Percentiles rank a stretch among this genome's conserved stretches.
phyloP scores from a whole-genome alignment of 2,329 filamentous ascomycete genomes.

The Daldinia eschscholtzii region DNA sequence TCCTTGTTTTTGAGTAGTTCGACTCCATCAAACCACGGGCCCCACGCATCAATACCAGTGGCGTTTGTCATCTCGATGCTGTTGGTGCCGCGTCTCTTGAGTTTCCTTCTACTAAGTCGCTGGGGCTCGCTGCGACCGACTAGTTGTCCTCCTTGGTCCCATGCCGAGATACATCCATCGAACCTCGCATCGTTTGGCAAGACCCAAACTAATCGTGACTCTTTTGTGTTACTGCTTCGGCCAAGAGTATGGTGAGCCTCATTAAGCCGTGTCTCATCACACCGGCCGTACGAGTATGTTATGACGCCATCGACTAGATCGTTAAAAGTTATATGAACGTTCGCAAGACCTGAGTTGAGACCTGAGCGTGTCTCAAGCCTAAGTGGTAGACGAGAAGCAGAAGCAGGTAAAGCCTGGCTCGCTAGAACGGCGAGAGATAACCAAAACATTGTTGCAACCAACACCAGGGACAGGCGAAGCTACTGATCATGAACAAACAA shows the following conservation, averaged over 20 bases:
- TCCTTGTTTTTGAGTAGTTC: slow-evolving; percentile 68
- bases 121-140: slow-evolving; percentile 56
- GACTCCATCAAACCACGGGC: slow-evolving; percentile 76
- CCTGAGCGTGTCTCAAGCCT: slow-evolving; percentile 54
- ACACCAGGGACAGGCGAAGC: neutral
- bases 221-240: slow-evolving; percentile 38
- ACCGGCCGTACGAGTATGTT: slow-evolving; percentile 54
- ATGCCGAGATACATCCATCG: slow-evolving; percentile 58
- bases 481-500: slow-evolving; percentile 14
- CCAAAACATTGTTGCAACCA: slow-evolving; percentile 33
- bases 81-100: slow-evolving; percentile 46
- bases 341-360: slow-evolving; percentile 53
- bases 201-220: slow-evolving; percentile 53
- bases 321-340: slow-evolving; percentile 51
- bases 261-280: slow-evolving; percentile 35
- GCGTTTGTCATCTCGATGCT: slow-evolving; percentile 64
- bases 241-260: slow-evolving; percentile 51
- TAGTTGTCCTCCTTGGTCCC: slow-evolving; percentile 50
- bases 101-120: slow-evolving; percentile 46
- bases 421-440: slow-evolving; percentile 30
- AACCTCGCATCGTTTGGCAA: slow-evolving; percentile 50
- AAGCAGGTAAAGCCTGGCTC: slow-evolving; percentile 25
- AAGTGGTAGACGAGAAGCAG: slow-evolving; percentile 44
- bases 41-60: slow-evolving; percentile 61
- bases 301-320: slow-evolving; percentile 47